Percentiles rank a stretch among this genome's conserved stretches.
Evolutionary conservation across 2,329 filamentous ascomycete species (phyloP).

Genomic region (Alternaria triticimaculans): DNA sequence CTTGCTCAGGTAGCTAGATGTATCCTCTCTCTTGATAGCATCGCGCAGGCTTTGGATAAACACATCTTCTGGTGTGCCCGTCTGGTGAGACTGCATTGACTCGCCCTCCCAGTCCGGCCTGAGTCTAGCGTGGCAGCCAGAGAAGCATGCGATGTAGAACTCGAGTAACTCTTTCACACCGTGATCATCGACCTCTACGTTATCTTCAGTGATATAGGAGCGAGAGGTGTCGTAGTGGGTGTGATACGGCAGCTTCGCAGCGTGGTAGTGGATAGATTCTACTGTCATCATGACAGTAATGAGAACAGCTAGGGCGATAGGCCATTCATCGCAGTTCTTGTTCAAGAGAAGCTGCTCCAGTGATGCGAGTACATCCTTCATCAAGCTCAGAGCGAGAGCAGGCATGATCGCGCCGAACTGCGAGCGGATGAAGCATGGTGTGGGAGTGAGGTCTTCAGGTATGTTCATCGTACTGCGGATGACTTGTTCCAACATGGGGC

Average conservation of each 20-base stretch:
- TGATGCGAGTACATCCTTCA: slow-evolving; percentile 41
- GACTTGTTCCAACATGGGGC: slow-evolving; percentile 24
- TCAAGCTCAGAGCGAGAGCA: slow-evolving; percentile 35
- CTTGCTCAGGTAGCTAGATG: slow-evolving; percentile 28
- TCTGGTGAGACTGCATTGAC: not conserved
- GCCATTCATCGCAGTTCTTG: slow-evolving; percentile 42
- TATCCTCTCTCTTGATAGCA: slow-evolving; percentile 25
- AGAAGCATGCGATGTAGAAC: slow-evolving; percentile 46
- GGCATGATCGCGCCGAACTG: slow-evolving; percentile 49
- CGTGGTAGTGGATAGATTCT: slow-evolving; percentile 50
- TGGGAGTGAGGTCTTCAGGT: slow-evolving; percentile 24
- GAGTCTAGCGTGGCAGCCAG: slow-evolving; percentile 40
- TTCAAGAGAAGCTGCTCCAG: slow-evolving; percentile 42
- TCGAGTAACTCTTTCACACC: slow-evolving; percentile 36
- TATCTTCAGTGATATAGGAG: slow-evolving; percentile 7
- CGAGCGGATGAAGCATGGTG: slow-evolving; percentile 49
- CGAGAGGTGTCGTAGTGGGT: slow-evolving; percentile 8
- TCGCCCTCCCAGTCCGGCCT: slow-evolving; percentile 40
- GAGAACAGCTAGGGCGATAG: slow-evolving; percentile 41
- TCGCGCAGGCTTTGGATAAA: slow-evolving; percentile 42
- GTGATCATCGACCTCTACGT: slow-evolving; percentile 29
- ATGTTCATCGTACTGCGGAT: slow-evolving; percentile 27
- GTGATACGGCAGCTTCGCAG: slow-evolving; percentile 46
- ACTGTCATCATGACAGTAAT: slow-evolving; percentile 47
- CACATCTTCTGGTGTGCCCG: slow-evolving; percentile 21